Evolutionary conservation across 139 green algal species (phyloP).

Genomic region (Spirogloea muscicola): DNA sequence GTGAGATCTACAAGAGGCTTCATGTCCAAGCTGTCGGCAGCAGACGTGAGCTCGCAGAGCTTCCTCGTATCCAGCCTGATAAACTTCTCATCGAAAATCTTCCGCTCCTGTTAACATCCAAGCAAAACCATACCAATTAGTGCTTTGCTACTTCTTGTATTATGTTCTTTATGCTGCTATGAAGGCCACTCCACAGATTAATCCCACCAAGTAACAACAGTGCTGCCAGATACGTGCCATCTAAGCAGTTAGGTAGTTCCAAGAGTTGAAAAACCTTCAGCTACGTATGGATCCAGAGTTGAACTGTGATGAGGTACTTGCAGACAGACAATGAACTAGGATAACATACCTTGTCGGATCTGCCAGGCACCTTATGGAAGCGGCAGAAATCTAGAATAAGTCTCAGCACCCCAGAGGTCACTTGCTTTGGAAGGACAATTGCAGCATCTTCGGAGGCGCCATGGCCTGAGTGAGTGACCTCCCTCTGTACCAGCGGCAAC

Average conservation of each 20-base stretch:
- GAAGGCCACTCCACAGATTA: no score
- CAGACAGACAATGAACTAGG: no score
- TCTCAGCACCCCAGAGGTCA: conserved; percentile 44
- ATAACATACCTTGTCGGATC: conserved; percentile 67
- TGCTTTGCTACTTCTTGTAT: no score
- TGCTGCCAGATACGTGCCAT: no score
- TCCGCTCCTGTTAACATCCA: conserved; percentile 57
- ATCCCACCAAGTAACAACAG: no score
- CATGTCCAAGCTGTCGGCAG: conserved; percentile 65
- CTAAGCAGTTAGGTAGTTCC: no score
- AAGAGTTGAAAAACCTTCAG: no score
- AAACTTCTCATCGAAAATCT: conserved; percentile 69
- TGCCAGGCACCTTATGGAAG: conserved; percentile 56
- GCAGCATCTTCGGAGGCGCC: conserved; percentile 45
- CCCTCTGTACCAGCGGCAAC: conserved; percentile 53
- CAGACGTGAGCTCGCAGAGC: conserved; percentile 69
- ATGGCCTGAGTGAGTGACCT: conserved; percentile 47
- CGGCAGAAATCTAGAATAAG: conserved; percentile 61
- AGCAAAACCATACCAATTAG: no score
- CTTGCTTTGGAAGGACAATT: conserved; percentile 62
- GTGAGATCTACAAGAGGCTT: conserved; percentile 66
- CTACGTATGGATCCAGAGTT: no score
- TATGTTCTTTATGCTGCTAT: no score
- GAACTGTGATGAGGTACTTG: no score
- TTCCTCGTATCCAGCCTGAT: conserved; percentile 58